phyloP scores from a whole-genome alignment of 2,329 filamentous ascomycete genomes.

The Neofusicoccum cordaticola region DNA sequence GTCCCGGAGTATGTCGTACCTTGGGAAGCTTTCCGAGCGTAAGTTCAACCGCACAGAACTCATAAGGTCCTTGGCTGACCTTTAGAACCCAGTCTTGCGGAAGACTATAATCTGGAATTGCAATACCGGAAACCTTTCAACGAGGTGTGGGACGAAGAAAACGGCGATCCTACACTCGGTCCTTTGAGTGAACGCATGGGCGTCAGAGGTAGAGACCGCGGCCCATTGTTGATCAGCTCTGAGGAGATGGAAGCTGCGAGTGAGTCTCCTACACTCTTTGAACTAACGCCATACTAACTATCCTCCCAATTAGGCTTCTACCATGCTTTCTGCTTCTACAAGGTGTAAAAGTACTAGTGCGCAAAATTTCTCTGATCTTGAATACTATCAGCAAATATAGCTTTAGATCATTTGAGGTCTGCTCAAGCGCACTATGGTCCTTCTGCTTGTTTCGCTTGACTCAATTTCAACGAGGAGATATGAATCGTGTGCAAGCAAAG shows the following conservation, averaged over 20 bases:
- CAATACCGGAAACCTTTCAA: conserved; percentile 89
- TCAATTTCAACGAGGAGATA: no score
- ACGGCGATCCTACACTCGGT: conserved; percentile 76
- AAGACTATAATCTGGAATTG: conserved; percentile 94
- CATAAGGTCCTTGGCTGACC: conserved; percentile 24
- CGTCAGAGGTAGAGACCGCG: conserved; percentile 69
- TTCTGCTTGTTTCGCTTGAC: no score
- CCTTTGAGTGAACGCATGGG: conserved; percentile 94
- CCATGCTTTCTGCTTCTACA: conserved; percentile 94
- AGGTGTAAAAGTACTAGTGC: conserved; percentile 57
- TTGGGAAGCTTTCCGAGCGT: conserved; percentile 93
- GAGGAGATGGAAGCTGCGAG: conserved; percentile 90
- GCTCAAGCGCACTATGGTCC: no score
- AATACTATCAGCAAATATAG: no score
- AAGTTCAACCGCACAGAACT: not conserved
- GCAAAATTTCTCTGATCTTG: no score
- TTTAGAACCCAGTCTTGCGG: conserved; percentile 56
- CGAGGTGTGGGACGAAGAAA: conserved; percentile 90
- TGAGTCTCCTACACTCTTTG: conserved; percentile 29
- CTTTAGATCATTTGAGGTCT: no score
- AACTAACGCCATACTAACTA: not conserved
- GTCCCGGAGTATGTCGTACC: conserved; percentile 97
- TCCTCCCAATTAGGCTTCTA: conserved; percentile 62
- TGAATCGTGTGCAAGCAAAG: no score
- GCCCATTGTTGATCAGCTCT: conserved; percentile 66